Evolutionary conservation across 2,329 filamentous ascomycete genomes (phyloP).

Genomic region (Scopulariopsis brevicaulis): DNA sequence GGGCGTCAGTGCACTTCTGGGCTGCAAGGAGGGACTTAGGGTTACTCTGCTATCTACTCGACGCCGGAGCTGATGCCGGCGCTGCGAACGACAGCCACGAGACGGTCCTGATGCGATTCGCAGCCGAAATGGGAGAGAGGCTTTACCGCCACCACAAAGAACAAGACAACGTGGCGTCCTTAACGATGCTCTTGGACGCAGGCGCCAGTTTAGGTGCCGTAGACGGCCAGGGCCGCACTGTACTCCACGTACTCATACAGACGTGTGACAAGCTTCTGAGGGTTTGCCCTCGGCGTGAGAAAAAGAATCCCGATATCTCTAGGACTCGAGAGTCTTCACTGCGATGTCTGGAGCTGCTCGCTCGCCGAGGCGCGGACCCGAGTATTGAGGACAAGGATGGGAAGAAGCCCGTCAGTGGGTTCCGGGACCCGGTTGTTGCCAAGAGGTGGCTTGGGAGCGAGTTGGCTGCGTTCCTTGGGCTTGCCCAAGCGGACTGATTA

Average conservation of each 20-base stretch:
- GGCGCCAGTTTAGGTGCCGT: not conserved
- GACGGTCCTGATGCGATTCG: not conserved
- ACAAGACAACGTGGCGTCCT: not conserved
- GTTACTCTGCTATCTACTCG: not conserved
- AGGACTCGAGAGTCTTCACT: not conserved
- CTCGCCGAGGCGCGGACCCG: not conserved
- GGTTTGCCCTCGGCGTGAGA: not conserved
- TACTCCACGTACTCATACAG: not conserved
- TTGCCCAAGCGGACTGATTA: no score
- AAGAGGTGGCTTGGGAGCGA: no score
- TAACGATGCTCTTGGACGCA: not conserved
- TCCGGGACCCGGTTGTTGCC: not conserved
- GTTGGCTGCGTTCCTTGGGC: no score
- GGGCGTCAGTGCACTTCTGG: not conserved
- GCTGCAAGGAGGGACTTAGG: not conserved
- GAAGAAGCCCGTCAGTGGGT: not conserved
- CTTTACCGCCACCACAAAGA: not conserved
- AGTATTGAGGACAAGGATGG: not conserved
- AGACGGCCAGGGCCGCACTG: not conserved
- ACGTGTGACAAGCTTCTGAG: not conserved
- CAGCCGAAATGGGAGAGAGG: not conserved
- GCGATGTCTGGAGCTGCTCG: not conserved
- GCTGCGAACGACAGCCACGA: not conserved
- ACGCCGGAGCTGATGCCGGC: not conserved
- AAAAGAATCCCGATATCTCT: not conserved